These are phyloP conservation scores for Termitomyces sp. DNA, from an alignment of 768 basidiomycete genomes.

Conservation along the genomic window DNA sequence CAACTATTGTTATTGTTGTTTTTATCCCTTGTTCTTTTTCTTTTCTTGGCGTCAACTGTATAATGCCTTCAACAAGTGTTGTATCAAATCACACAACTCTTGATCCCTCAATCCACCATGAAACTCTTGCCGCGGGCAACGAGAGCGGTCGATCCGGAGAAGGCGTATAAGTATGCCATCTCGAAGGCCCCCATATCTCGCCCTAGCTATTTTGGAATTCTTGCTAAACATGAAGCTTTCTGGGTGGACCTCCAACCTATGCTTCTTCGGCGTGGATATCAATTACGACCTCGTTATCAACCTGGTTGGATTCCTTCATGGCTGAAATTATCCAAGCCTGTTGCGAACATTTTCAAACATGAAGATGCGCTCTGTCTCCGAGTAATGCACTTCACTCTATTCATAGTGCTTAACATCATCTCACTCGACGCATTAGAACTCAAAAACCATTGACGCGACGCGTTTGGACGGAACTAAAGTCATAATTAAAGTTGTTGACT, in stretches of 20 bases:
- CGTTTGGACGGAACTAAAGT: not conserved
- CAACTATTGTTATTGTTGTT: too few species aligned
- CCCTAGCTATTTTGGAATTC: not conserved
- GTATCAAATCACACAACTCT: too few species aligned
- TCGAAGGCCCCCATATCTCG: not conserved
- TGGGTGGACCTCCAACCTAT: not conserved
- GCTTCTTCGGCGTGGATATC: not conserved
- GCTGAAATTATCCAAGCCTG: not conserved
- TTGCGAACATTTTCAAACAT: not conserved
- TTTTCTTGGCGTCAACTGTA: too few species aligned
- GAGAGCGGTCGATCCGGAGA: not conserved
- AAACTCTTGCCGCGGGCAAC: not conserved
- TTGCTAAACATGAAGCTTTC: not conserved
- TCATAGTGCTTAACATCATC: not conserved
- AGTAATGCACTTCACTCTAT: not conserved
- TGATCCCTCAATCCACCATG: not conserved
- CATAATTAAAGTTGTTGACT: not conserved
- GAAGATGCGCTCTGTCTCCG: not conserved
- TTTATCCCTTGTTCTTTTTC: too few species aligned
- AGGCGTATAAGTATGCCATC: not conserved
- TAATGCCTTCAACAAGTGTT: too few species aligned
- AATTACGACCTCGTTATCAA: conserved; percentile 1
- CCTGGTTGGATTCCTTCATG: conserved; percentile 4
- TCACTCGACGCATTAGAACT: not conserved
- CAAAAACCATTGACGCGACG: not conserved